Base-by-base conservation (phyloP, 257 asterid species). In the Echites panduratus region DNA sequence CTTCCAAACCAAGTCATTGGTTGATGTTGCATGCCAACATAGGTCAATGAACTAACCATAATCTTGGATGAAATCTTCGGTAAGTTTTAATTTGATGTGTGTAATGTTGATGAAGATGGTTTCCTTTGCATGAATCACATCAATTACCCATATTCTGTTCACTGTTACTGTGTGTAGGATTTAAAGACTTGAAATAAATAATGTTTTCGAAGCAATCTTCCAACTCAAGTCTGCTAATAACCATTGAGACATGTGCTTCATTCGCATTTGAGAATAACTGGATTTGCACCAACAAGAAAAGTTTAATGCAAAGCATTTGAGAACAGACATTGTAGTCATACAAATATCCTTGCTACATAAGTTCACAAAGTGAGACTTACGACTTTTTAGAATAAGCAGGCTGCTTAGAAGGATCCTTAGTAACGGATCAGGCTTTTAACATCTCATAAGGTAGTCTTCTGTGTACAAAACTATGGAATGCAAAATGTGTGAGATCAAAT, bases 181-280 rank as follows among this genome's bases (percentile, higher is more conserved):
- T 94, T 80, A 94, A 41, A 0, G 93, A 87, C 90, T 93, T 96
- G 24, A 89, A 93, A 78, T 87, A 80, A 47, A 91, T 72, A n/a
- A 93, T 75, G 64, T 80, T 87, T 13, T 91, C 97, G 69, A 91
- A 91, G 79, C 96, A 91, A 69, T 85, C 98, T 82, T 89, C 96
- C 76, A 89, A 79, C 65, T 96, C 95, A 3, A 93, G 94, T 86
- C 96, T 74, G 70, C 84, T 78, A 69, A 91, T 86, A 75, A 91
- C 84, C 77, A 77, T 75, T 27, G 89, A 93, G 27, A 93, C 98
- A 61, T 93, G 97, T 76, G 96, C 96, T 72, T 91, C 97, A 75
- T 93, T 88, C 67, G 89, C 98, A 78, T 93, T 93, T 1, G 98
- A 91, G 79, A 93, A 93, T 43, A 93, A 86, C 98, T 93, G 89